These are phyloP conservation scores for Colletotrichum trifolii DNA, from an alignment of 2,329 filamentous ascomycete genomes.

Conservation along the genomic window DNA sequence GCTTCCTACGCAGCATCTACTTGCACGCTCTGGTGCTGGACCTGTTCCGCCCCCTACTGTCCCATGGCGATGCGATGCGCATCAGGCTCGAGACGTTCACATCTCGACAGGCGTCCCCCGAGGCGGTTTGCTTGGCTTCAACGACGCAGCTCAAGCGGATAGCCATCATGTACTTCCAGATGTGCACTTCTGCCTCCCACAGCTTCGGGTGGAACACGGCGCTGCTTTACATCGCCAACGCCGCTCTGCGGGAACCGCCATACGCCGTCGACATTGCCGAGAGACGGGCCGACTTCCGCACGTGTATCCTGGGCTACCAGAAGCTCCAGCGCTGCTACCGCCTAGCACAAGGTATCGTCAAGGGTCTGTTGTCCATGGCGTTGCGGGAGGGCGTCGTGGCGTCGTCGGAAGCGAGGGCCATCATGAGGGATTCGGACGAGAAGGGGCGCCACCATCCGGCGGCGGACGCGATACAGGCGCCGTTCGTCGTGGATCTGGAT, in stretches of 20 bases:
- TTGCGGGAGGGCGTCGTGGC: conserved; percentile 6
- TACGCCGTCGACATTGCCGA: neutral
- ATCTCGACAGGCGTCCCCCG: conserved; percentile 14
- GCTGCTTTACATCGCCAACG: conserved; percentile 17
- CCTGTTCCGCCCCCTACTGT: conserved; percentile 16
- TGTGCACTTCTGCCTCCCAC: conserved; percentile 1
- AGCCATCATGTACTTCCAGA: conserved; percentile 2
- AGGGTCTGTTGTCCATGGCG: conserved; percentile 14
- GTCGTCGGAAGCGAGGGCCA: conserved; percentile 16
- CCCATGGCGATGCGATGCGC: conserved; percentile 8
- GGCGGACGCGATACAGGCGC: neutral
- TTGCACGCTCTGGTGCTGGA: conserved; percentile 16
- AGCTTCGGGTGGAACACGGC: conserved; percentile 24
- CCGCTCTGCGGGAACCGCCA: neutral
- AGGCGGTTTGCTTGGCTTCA: conserved; percentile 9
- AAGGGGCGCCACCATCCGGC: conserved; percentile 12
- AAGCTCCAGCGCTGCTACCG: conserved; percentile 14
- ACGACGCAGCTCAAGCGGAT: conserved; percentile 3
- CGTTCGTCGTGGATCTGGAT: conserved; percentile 18
- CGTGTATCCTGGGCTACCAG: conserved; percentile 18
- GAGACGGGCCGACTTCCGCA: conserved; percentile 2
- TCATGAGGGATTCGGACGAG: conserved; percentile 14
- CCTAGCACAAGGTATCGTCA: conserved; percentile 1
- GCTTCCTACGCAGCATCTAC: neutral
- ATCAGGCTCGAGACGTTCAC: conserved; percentile 14